phyloP scores from a whole-genome alignment of 768 basidiomycete species.

The Myochromella boudieri region DNA sequence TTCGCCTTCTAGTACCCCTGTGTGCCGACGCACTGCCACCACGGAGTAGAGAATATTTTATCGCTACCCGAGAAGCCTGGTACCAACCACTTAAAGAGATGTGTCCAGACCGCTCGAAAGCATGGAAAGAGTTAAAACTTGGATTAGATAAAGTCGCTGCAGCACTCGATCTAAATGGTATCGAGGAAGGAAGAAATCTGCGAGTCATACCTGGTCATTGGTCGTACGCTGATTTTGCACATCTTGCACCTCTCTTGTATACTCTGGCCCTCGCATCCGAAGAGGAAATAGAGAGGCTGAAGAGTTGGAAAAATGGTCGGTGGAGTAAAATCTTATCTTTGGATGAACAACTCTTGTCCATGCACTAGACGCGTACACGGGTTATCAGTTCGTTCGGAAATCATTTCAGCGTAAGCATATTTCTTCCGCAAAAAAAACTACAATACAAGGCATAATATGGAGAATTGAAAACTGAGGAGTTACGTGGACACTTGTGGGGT shows the following conservation, averaged over 20 bases:
- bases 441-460: too few species aligned
- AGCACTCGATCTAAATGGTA: constrained; percentile 12
- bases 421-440: too few species aligned
- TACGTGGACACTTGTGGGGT: too few species aligned
- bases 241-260: constrained; percentile 11
- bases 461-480: too few species aligned
- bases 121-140: constrained; percentile 10
- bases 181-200: not conserved
- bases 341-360: not conserved
- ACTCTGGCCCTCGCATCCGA: constrained; percentile 2
- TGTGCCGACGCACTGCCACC: constrained; percentile 10
- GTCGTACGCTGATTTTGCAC: constrained; percentile 14
- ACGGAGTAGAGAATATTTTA: constrained; percentile 11
- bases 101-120: constrained; percentile 12
- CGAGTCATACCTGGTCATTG: constrained; percentile 10
- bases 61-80: constrained; percentile 15
- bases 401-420: too few species aligned
- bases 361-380: too few species aligned
- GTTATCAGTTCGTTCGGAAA: too few species aligned
- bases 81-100: constrained; percentile 11
- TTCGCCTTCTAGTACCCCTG: not conserved
- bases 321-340: constrained; percentile 10
- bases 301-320: constrained; percentile 14
- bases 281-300: constrained; percentile 9
- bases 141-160: constrained; percentile 13